These are phyloP conservation scores for Eucalyptus microcorys DNA, from an alignment of 345 rosid species.

Conservation along the genomic window DNA sequence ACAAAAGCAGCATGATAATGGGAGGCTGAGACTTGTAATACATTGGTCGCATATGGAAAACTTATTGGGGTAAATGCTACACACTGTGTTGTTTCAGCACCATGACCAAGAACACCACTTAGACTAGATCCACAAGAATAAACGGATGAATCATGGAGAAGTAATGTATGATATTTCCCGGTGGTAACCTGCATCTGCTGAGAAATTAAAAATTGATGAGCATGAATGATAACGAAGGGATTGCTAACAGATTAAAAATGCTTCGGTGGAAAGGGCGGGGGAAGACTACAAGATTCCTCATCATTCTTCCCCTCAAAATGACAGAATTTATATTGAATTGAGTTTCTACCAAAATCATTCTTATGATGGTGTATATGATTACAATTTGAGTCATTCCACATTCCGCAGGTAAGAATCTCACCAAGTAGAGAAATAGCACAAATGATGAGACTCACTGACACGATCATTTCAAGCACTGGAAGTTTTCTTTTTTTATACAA, in stretches of 20 bases:
- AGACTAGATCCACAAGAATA: constrained; percentile 91
- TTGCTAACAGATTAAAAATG: neutral
- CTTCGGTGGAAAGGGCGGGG: neutral
- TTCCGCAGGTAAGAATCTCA: neutral
- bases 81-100: constrained; percentile 84
- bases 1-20: constrained; percentile 87
- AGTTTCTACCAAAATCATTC: neutral
- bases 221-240: neutral
- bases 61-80: constrained; percentile 65
- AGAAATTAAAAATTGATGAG: neutral
- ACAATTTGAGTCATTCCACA: neutral
- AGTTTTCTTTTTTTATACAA: neutral
- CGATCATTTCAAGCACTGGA: neutral
- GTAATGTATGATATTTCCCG: constrained; percentile 82
- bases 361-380: neutral
- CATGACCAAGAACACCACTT: constrained; percentile 92
- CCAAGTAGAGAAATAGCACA: neutral
- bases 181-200: constrained; percentile 93
- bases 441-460: neutral
- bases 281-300: neutral
- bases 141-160: constrained; percentile 71
- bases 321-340: neutral
- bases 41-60: constrained; percentile 50
- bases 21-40: constrained; percentile 84
- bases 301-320: neutral